Evolutionary conservation across 768 basidiomycete genomes (phyloP).

Genomic region (Fomitopsis pulvina): DNA sequence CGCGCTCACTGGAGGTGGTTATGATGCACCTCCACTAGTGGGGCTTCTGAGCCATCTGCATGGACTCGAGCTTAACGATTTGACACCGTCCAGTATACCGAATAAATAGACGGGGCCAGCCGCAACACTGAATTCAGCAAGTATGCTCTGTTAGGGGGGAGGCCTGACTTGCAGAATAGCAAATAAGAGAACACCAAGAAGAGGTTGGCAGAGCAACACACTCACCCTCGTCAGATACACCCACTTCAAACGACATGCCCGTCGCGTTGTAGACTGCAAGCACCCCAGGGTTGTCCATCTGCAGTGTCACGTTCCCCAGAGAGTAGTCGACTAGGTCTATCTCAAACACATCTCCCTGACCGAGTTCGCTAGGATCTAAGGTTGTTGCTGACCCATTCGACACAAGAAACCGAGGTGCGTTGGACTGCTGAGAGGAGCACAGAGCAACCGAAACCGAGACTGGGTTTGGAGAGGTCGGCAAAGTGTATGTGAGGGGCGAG

Average conservation of each 20-base stretch:
- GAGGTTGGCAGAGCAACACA: neutral
- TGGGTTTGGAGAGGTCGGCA: constrained; percentile 20
- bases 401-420: constrained; percentile 49
- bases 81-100: too few relatives aligned
- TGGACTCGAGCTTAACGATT: too few relatives aligned
- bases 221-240: constrained; percentile 36
- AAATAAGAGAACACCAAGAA: neutral
- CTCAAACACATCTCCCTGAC: constrained; percentile 38
- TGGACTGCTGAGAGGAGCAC: constrained; percentile 18
- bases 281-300: constrained; percentile 40
- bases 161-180: neutral
- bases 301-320: constrained; percentile 44
- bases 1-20: too few relatives aligned
- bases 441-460: constrained; percentile 28
- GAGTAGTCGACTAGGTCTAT: constrained; percentile 39
- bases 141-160: too few relatives aligned
- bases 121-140: too few relatives aligned
- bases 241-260: constrained; percentile 49
- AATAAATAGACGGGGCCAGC: too few relatives aligned
- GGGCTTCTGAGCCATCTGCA: too few relatives aligned
- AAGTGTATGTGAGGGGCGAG: constrained; percentile 18
- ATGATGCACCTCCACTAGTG: too few relatives aligned
- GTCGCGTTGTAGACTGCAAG: constrained; percentile 39
- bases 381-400: constrained; percentile 38
- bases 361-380: constrained; percentile 24